phyloP scores from a whole-genome alignment of 805 yeast genomes.

The Vanderwaltozyma tropicalis region DNA sequence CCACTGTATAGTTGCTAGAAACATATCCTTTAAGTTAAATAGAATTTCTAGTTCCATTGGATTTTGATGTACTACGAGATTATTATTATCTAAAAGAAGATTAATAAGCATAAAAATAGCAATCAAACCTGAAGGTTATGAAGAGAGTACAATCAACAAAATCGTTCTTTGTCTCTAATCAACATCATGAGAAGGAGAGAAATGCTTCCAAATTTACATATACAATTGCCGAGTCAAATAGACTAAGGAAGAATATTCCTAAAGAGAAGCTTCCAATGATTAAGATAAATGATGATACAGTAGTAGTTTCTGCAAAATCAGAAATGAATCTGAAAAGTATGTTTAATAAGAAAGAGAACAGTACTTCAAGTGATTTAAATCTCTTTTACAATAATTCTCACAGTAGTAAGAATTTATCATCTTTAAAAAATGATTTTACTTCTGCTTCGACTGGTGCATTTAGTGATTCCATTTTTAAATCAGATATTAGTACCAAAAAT shows the following conservation, averaged over 20 bases:
- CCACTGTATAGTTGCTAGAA: too few relatives aligned
- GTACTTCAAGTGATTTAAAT: not conserved
- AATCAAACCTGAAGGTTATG: not conserved
- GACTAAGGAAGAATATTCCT: not conserved
- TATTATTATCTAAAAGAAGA: too few relatives aligned
- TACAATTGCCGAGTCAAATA: not conserved
- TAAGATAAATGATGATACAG: not conserved
- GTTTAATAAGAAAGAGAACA: not conserved
- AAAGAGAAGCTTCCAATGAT: not conserved
- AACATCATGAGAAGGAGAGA: not conserved
- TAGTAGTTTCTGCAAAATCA: not conserved
- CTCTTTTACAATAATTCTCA: not conserved
- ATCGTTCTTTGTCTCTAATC: conserved; percentile 2
- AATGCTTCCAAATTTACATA: not conserved
- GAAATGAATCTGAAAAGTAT: not conserved
- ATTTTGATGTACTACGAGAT: too few relatives aligned
- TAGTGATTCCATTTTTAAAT: conserved; percentile 14
- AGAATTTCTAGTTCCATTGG: too few relatives aligned
- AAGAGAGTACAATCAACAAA: conserved; percentile 1
- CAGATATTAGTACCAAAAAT: not conserved
- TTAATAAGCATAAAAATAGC: too few relatives aligned
- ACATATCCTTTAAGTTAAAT: too few relatives aligned
- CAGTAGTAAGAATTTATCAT: not conserved
- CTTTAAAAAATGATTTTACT: conserved; percentile 5
- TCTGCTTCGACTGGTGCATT: conserved; percentile 17